Percentiles rank a stretch among this genome's conserved stretches.
Evolutionary conservation across 2,329 filamentous ascomycete species (phyloP).

Genomic region (Chaetoscypha palmicola): DNA sequence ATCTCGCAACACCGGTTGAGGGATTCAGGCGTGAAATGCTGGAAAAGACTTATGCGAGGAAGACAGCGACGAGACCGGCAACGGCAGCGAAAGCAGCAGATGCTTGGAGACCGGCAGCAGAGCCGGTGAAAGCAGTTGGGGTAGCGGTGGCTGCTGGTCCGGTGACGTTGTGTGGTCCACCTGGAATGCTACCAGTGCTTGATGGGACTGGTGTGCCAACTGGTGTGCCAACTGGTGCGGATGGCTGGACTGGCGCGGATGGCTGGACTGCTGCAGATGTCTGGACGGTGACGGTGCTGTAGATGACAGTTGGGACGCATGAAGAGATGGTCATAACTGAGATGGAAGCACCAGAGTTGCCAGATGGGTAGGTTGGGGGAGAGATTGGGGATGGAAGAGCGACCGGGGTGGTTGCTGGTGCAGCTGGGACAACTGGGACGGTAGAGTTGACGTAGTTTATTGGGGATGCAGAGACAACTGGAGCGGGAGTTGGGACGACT

Average conservation of each 20-base stretch:
- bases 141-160: conserved; percentile 14
- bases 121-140: conserved; percentile 20
- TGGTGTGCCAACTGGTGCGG: too few species aligned
- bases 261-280: conserved; percentile 12
- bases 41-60: conserved; percentile 30
- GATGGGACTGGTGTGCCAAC: too few species aligned
- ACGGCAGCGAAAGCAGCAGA: conserved; percentile 28
- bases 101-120: conserved; percentile 28
- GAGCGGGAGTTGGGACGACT: conserved; percentile 7
- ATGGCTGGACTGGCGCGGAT: conserved; percentile 10
- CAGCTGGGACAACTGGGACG: conserved; percentile 8
- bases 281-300: conserved; percentile 24
- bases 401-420: conserved; percentile 1
- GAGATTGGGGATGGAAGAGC: too few species aligned
- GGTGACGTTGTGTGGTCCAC: conserved; percentile 12
- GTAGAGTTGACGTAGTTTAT: conserved; percentile 16
- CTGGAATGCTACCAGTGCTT: conserved; percentile 10
- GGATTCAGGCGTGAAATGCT: conserved; percentile 20
- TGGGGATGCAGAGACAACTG: conserved; percentile 13
- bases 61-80: conserved; percentile 24
- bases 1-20: conserved; percentile 18
- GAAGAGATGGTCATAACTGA: conserved; percentile 22
- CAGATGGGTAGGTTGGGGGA: neutral
- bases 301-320: conserved; percentile 22
- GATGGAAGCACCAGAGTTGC: conserved; percentile 15